Evolutionary conservation across 73 alveolate genomes (phyloP), one percentile per base, ranked within the genome.

Genomic region (Paraurostyla sp.): DNA sequence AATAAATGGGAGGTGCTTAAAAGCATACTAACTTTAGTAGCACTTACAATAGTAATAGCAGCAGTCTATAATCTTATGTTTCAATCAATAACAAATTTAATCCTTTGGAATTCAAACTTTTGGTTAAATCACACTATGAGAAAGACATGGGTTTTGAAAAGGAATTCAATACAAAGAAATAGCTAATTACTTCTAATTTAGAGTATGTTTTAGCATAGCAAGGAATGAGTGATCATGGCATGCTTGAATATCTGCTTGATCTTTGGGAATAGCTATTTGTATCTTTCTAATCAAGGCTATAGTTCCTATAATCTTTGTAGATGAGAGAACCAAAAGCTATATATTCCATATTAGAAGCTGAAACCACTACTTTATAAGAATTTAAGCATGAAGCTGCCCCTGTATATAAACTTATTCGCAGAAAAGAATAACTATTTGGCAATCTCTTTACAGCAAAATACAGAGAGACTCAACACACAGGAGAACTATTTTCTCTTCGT

Each of bases 151-250:
- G 13, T 6, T 45, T 30, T 48, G 87, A 73, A 33, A 73, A 73
- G 25, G 87, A 73, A 22, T 73, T 16, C 52, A 48, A 23, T 18
- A 11, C 6, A 22, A 45, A 73, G 33, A 9, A 33, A 3, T 43
- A 73, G 23, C 50, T 73, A 6, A 73, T 73, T 7, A 48, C 46
- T 15, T 51, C 68, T 6, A 50, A 50, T 73, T 3, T 73, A 6
- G 87, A 73, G 33, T 50, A 73, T 29, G 49, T 45, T n/a, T 38
- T 73, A 32, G 71, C 68, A 22, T 23, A n/a, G 11, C 6, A 29
- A 15, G 87, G 87, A 7, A 73, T 73, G 87, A 73, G 87, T 27
- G 87, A 73, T 50, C 87, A 73, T 45, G 87, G 87, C 9, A 73
- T 73, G 87, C 30, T 40, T 13, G 73, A 73, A 27, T 73, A 73